Evolutionary conservation across 306 rosid species (phyloP), one percentile per base, ranked within the genome.

Genomic region (Cucurbita maxima): DNA sequence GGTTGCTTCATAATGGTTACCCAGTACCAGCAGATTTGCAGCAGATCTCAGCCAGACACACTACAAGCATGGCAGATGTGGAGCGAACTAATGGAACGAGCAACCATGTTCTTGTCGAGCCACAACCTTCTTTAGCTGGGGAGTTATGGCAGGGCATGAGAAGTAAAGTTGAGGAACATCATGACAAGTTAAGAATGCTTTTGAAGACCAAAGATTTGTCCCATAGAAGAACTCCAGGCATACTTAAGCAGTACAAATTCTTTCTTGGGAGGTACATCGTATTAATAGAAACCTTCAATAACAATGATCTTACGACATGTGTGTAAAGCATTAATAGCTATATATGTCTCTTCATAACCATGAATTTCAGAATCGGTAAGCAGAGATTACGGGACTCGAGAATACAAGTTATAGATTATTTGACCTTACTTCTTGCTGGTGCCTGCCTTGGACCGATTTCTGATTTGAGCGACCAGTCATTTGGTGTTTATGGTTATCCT

Each of bases 401-500:
- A 77, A 86, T 84, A 47, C 92, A 89, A 78, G 91, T 94, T 53
- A 87, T 91, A 55, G 97, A 94, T 84, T 94, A 94, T 81, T 80
- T 94, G 74, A 94, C 91, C 80, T 81, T 94, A 76, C 85, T 94
- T 58, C 96, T 94, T 52, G 99, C 96, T 36, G 99, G 97, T 79
- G 99, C 96, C 61, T 89, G 97, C 88, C 86, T 91, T 84, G 99
- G 99, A 84, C 84, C 89, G 19, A 84, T 91, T 73, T 76, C 95
- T 12, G 85, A 86, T 72, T 48, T 79, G 20, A 83, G 83, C 68
- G 97, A 94, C 76, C 86, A 86, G 81, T 79, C 83, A 4, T 87
- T 94, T 78, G 99, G 96, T 19, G 92, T 89, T 69, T 57, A 71
- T 70, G 96, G 90, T 37, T 94, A 91, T 78, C 82, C 96, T 71